Base-by-base conservation (phyloP, 306 rosid species). In the Phaseolus lunatus region DNA sequence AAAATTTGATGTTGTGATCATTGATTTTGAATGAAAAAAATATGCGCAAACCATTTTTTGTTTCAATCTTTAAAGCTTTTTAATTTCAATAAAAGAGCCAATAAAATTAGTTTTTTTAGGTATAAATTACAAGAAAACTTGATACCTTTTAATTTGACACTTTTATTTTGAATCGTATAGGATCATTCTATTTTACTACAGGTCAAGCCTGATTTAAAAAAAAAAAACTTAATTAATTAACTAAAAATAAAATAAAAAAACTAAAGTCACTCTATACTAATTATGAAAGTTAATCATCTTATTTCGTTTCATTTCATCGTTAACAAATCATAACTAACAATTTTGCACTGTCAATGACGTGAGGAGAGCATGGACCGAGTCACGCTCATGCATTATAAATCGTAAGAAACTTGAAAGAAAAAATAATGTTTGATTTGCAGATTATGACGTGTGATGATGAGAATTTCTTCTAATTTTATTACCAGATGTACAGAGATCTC, bases 321-420 rank as follows among this genome's bases (percentile, higher is more conserved):
- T 72, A 52, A 72, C 43, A 64, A 19, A 43, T 73, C 44, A 24
- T 31, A 65, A 65, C 31, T 27, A 56, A 71, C 35, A 56, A 29
- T 65, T 78, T 79, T 13, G 1, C 68, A 24, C 45, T 80, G 79
- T 80, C 74, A 75, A 70, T 77, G 72, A 70, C 78, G 59, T 70
- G 61, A 22, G 73, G 18, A 44, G n/a, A 41, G 14, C 26, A n/a
- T 54, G 76, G 84, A 84, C 70, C 16, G 61, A 5, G 62, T 78
- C 80, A 31, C 62, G 61, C 68, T 61, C 77, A 29, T 67, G 48
- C 77, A 67, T 22, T 67, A 41, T 23, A 44, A 35, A 9, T 57
- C 22, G 77, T 72, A 52, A 64, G 57, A 72, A 77, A 78, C 62
- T 52, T 2, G 1, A 68, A 5, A 37, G 27, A 12, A 67, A 26